Percentiles rank a stretch among this genome's conserved stretches.
These are phyloP conservation scores for Leccinum rimulosum DNA, from an alignment of 768 basidiomycete genomes.

Conservation along the genomic window DNA sequence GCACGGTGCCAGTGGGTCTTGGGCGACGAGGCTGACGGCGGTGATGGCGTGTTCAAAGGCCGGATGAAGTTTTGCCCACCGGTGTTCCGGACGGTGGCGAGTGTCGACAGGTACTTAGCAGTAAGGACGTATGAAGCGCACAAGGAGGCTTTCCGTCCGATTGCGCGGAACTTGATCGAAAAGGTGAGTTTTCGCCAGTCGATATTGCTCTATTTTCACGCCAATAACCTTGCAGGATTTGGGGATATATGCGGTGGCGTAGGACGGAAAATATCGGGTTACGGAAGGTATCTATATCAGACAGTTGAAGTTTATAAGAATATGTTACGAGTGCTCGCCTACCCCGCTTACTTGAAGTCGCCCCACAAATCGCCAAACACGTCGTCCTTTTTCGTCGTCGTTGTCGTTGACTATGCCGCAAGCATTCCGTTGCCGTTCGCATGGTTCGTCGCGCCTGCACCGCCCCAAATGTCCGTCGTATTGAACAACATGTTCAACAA, in stretches of 20 bases:
- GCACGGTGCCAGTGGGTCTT: conserved; percentile 58
- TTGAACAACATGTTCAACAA: conserved; percentile 13
- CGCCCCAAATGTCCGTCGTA: conserved; percentile 63
- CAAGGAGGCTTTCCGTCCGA: conserved; percentile 68
- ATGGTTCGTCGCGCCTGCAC: conserved; percentile 19
- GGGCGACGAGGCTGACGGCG: conserved; percentile 43
- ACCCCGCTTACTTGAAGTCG: conserved; percentile 57
- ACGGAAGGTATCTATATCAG: too few species aligned
- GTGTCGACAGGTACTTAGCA: conserved; percentile 55
- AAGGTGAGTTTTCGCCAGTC: conserved; percentile 44
- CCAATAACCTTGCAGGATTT: conserved; percentile 7
- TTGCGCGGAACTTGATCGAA: conserved; percentile 71
- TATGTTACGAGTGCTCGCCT: neutral
- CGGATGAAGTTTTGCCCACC: conserved; percentile 86
- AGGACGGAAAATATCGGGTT: neutral
- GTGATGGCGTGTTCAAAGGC: conserved; percentile 57
- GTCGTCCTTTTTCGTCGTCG: conserved; percentile 64
- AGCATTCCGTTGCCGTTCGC: conserved; percentile 37
- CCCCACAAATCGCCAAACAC: conserved; percentile 85
- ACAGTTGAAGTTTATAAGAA: too few species aligned
- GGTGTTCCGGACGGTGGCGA: conserved; percentile 49
- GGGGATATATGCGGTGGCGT: neutral
- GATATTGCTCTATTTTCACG: neutral
- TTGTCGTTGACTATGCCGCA: conserved; percentile 25
- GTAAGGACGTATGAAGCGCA: conserved; percentile 44